phyloP scores from a whole-genome alignment of 352 stramenopile genomes.

The Stramenopiles sp. region DNA sequence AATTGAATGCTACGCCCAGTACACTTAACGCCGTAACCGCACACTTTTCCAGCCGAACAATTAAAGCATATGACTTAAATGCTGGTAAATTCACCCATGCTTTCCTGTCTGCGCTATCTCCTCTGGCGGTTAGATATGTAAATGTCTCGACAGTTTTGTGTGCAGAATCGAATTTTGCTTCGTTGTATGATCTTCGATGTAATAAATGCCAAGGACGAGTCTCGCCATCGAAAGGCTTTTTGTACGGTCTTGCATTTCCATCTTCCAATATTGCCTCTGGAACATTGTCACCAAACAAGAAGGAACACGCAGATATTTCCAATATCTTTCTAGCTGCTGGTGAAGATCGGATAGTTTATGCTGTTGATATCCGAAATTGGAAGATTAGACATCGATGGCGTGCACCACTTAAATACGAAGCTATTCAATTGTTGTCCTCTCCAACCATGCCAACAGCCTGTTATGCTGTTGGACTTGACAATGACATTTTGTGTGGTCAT shows the following conservation, averaged over 20 bases:
- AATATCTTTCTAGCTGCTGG: not conserved
- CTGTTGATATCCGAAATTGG: not conserved
- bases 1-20: not conserved
- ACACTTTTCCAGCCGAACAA: constrained; percentile 2
- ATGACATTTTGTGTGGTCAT: constrained; percentile 1
- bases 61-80: not conserved
- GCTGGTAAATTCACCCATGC: not conserved
- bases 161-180: not conserved
- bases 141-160: not conserved
- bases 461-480: constrained; percentile 6
- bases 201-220: not conserved
- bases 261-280: not conserved
- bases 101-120: not conserved
- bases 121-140: not conserved
- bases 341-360: constrained; percentile 1
- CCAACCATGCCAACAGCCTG: not conserved
- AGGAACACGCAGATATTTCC: not conserved
- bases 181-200: not conserved
- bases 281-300: too few relatives aligned
- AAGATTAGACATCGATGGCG: constrained; percentile 4
- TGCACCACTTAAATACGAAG: constrained; percentile 3
- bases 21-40: not conserved
- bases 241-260: not conserved
- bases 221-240: not conserved
- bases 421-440: not conserved